Evolutionary conservation across 768 basidiomycete genomes (phyloP), one percentile per base, ranked within the genome.

Genomic region (Cystofilobasidium capitatum): DNA sequence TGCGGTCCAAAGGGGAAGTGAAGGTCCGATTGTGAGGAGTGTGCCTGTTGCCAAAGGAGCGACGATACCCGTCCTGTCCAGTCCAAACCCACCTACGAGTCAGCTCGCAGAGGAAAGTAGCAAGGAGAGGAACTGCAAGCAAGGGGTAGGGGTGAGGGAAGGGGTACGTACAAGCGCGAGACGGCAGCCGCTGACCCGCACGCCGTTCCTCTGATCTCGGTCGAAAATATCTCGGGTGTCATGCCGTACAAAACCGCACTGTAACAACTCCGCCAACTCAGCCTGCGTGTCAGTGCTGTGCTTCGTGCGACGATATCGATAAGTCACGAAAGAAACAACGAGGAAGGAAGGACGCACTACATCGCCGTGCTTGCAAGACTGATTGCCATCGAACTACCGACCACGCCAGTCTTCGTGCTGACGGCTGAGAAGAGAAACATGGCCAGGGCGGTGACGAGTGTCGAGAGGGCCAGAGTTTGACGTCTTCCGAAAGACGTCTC

Each of bases 281-380:
- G 33, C 40, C 22, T 22, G 16, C 26, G 36, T 2, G 35, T 51
- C n/a, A 71, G 77, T 88, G 88, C 71, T 90, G 90, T 61, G 90
- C 72, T n/a, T 91, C 86, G 14, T 89, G 88, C 83, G 87, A 90
- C 89, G 89, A n/a, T n/a, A n/a, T n/a, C n/a, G n/a, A n/a, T n/a
- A n/a, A 89, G 2, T 86, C 81, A 86, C 87, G 71, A 44, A 37
- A 0, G 64, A 63, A 47, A 17, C 26, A 22, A 37, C 51, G 33
- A 14, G 45, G 35, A 31, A 35, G 20, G 49, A 58, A 66, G 67
- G 26, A 58, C 59, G 16, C 37, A 29, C 70, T 64, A 51, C 78
- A 81, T 72, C 31, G 87, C 84, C 57, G 90, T 89, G 0, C 86
- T 84, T 66, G 85, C 85, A 66, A 93, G 74, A 72, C 85, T 88